phyloP scores from a whole-genome alignment of 2,329 filamentous ascomycete genomes.

The Sarocladium strictum region DNA sequence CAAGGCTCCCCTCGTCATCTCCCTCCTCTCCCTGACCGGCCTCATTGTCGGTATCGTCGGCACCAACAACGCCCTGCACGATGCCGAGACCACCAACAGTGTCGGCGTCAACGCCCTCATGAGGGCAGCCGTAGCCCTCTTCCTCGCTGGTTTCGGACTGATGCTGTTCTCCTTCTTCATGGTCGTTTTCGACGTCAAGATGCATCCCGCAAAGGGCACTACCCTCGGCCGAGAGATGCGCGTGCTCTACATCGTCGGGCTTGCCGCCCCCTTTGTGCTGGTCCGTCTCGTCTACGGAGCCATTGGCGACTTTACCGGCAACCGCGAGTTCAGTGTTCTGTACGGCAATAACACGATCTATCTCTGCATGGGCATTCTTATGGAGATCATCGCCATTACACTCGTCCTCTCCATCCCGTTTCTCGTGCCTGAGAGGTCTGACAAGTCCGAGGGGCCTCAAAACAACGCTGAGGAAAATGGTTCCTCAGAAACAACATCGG shows the following conservation, averaged over 20 bases:
- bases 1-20: constrained; percentile 9
- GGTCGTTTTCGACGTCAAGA: constrained; percentile 7
- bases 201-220: background rate
- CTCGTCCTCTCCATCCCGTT: constrained; percentile 11
- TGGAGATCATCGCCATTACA: constrained; percentile 13
- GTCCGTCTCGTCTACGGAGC: constrained; percentile 13
- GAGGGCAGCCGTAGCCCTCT: constrained; percentile 12
- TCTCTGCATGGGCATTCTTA: constrained; percentile 13
- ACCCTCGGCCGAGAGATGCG: constrained; percentile 10
- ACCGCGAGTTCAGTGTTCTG: constrained; percentile 12
- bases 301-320: constrained; percentile 12
- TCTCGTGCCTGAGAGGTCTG: background rate
- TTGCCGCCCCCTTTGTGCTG: constrained; percentile 12
- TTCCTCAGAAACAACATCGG: background rate
- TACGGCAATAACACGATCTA: constrained; percentile 13
- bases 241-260: constrained; percentile 11
- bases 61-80: background rate
- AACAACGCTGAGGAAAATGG: background rate
- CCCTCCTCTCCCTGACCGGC: constrained; percentile 11
- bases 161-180: constrained; percentile 11
- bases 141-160: constrained; percentile 12
- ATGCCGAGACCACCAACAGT: constrained; percentile 10
- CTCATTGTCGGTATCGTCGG: constrained; percentile 12
- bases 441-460: background rate
- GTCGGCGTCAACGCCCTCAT: constrained; percentile 10